Evolutionary conservation across 2,329 filamentous ascomycete genomes (phyloP).

Genomic region (Pseudocercospora fuligena): DNA sequence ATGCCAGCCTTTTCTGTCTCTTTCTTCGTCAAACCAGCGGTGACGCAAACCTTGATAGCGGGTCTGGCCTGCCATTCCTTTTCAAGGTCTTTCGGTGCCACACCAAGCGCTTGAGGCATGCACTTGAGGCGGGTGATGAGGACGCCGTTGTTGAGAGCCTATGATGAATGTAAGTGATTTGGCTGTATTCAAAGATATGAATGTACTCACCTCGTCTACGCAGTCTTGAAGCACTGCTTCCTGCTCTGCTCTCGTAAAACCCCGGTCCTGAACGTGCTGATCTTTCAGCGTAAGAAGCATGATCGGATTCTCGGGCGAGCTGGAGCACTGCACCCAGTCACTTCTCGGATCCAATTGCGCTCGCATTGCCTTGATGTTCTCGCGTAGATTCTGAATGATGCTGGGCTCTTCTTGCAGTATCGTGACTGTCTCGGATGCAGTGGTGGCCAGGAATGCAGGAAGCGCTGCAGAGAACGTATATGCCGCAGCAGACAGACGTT

Average conservation of each 20-base stretch:
- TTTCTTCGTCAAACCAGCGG: constrained; percentile 85
- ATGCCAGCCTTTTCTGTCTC: constrained; percentile 94
- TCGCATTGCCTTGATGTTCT: constrained; percentile 85
- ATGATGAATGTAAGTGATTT: neutral
- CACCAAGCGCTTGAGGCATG: constrained; percentile 64
- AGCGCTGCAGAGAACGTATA: constrained; percentile 97
- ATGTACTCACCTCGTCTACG: constrained; percentile 82
- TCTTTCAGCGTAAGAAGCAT: constrained; percentile 83
- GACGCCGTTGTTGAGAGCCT: constrained; percentile 86
- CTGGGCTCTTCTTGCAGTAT: constrained; percentile 87
- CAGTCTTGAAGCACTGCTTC: constrained; percentile 84
- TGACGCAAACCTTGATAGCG: constrained; percentile 89
- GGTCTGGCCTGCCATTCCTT: constrained; percentile 71
- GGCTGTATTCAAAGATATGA: neutral
- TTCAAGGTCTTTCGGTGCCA: constrained; percentile 66
- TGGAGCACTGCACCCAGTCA: constrained; percentile 88
- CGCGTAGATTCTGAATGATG: constrained; percentile 75
- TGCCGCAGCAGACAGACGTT: constrained; percentile 87
- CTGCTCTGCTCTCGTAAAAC: constrained; percentile 71
- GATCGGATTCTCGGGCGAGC: constrained; percentile 81
- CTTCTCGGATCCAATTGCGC: constrained; percentile 88
- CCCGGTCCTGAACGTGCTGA: constrained; percentile 74
- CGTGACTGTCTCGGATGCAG: constrained; percentile 86
- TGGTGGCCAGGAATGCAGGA: constrained; percentile 93
- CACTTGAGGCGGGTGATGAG: constrained; percentile 86